Base-by-base conservation (phyloP, 495 filamentous ascomycete species). In the Aspergillus conjunctus region DNA sequence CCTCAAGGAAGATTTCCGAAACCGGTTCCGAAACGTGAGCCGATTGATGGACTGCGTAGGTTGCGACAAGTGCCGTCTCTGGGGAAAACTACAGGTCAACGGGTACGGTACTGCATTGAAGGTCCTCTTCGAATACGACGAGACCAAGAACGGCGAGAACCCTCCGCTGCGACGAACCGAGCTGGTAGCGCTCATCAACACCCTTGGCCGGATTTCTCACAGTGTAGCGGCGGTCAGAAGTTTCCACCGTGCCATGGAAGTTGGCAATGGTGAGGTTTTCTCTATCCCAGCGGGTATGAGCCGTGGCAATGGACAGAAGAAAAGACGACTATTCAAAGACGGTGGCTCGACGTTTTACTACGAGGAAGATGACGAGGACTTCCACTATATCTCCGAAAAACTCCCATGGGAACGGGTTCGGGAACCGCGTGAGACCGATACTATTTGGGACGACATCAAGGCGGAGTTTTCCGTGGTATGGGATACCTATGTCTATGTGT, bases 21-120 rank as follows among this genome's bases (percentile, higher is more conserved):
- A 95, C 70, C 90, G 94, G 14, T 98, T 98, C 84, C 85, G 94
- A 64, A 98, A 98, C 64, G 91, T 98, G 54, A 92, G 88, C 64
- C 85, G 94, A 20, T 77, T 98, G 66, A 98, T 98, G 94, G 94
- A 98, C 76, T 98, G 94, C 72, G 94, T 98, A 15, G 94, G 94
- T 20, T 98, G 94, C 74, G 94, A 98, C 77, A 98, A 98, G 77
- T 98, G 94, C 76, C 86, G 94, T 15, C 85, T 98, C 3, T 98
- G 94, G 95, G 94, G 94, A 51, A 98, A 98, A 74, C 74, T 98
- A n/a, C 94, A 98, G 72, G 94, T 92, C 7, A 90, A 89, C 18
- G 94, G 94, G 15, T 98, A 97, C 68, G 95, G 94, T 34, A 92
- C 94, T 2, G 94, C 94, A 10, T 75, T 98, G 37, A 98, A 98